Base-by-base conservation (phyloP, 2,329 filamentous ascomycete species). In the Sarocladium brachiariae region DNA sequence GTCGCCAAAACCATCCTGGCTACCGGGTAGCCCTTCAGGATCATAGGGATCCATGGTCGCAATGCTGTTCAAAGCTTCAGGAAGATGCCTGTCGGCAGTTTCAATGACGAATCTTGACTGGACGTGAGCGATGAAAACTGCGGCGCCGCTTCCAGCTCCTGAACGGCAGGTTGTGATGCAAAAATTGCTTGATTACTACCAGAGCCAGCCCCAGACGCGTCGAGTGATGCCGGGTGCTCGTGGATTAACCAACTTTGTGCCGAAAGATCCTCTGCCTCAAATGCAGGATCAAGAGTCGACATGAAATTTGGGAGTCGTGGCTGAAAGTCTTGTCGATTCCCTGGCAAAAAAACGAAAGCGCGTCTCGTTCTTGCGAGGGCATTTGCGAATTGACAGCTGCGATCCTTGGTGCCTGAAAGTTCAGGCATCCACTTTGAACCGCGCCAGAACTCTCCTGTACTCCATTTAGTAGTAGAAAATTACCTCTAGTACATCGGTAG, bases 391-490 rank as follows among this genome's bases (percentile, higher is more conserved):
- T 34, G 39, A 16, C 35, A 45, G 24, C 16, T 43, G 34, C 48
- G 37, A 50, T 24, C 35, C n/a, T 50, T 46, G 43, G 11, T 60
- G 63, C 57, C 57, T 58, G 24, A 35, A 2, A n/a, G 23, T 2
- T 51, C 43, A 63, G 59, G 60, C 58, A n/a, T 53, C 5, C 31
- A 33, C 43, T 27, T 33, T 14, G 4, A 4, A 43, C 7, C 19
- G 23, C 39, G 39, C 39, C 5, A 11, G 23, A 24, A 19, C 21
- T 18, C 7, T 7, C 27, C 27, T 30, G 27, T 7, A n/a, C n/a
- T 13, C 27, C 27, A 30, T 30, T 30, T 30, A 30, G 27, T 13
- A 30, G 7, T 30, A 13, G 27, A n/a, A n/a, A n/a, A n/a, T n/a
- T n/a, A n/a, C n/a, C n/a, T n/a, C n/a, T n/a, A n/a, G n/a, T n/a